These are phyloP conservation scores for Nothomitra cinnamomea DNA, from an alignment of 2,329 filamentous ascomycete genomes.

Conservation along the genomic window DNA sequence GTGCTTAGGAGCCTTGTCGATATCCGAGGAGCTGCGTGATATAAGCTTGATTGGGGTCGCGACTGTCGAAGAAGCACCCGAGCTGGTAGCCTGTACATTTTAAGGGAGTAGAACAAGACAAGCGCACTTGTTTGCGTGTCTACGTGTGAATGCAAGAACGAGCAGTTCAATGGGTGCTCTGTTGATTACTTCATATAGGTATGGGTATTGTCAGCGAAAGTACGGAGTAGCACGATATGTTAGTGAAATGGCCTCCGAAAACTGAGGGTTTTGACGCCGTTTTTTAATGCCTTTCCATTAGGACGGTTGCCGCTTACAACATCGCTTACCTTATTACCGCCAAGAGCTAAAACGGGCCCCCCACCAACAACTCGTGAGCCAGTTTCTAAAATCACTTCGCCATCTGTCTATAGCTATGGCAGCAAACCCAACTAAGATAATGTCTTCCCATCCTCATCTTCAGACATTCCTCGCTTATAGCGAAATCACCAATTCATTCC, in stretches of 20 bases:
- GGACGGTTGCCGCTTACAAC: background rate
- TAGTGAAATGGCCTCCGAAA: no score
- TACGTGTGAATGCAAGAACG: background rate
- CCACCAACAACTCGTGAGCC: no score
- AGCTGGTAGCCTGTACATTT: slow-evolving; percentile 35
- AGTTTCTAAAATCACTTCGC: no score
- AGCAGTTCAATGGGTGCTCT: background rate
- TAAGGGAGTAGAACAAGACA: slow-evolving; percentile 7
- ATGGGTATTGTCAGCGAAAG: background rate
- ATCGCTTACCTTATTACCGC: background rate
- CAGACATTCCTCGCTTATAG: background rate
- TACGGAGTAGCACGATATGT: no score
- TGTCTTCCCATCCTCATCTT: no score
- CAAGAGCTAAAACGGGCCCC: background rate
- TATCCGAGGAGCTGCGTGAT: background rate
- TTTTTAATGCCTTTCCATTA: no score
- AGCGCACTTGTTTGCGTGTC: background rate
- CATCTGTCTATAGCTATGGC: no score
- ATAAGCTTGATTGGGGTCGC: slow-evolving; percentile 12
- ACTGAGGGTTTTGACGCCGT: no score
- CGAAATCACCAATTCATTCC: background rate
- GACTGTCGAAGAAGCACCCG: slow-evolving; percentile 25
- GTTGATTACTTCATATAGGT: background rate
- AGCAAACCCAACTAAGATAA: no score
- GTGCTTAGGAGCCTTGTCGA: slow-evolving; percentile 33